Percentiles rank a stretch among this genome's conserved stretches.
These are phyloP conservation scores for Penicillium daleae DNA, from an alignment of 495 filamentous ascomycete species.

Conservation along the genomic window DNA sequence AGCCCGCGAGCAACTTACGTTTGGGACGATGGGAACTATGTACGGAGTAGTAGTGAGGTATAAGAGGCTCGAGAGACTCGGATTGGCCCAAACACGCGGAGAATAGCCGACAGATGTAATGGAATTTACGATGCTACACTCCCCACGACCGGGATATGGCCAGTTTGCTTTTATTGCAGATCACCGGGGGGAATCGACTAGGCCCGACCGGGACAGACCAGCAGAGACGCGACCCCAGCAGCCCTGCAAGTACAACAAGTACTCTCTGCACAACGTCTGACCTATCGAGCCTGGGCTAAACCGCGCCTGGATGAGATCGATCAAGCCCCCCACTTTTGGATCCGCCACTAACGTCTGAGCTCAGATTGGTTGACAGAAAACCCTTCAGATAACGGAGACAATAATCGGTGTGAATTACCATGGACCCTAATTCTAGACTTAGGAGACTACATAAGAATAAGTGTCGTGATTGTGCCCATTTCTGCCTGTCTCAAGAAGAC, in stretches of 20 bases:
- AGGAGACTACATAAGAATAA: background rate
- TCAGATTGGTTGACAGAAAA: slow-evolving; percentile 8
- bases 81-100: slow-evolving; percentile 14
- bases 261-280: slow-evolving; percentile 16
- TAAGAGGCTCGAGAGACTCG: background rate
- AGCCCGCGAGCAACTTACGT: background rate
- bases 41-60: background rate
- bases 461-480: background rate
- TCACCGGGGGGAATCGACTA: slow-evolving; percentile 3
- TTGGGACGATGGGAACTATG: slow-evolving; percentile 6
- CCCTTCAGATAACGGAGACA: background rate
- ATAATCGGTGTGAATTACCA: background rate
- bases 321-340: slow-evolving; percentile 11
- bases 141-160: slow-evolving; percentile 6
- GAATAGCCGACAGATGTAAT: slow-evolving; percentile 18
- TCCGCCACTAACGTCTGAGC: slow-evolving; percentile 13
- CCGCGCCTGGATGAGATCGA: slow-evolving; percentile 12
- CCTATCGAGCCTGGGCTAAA: slow-evolving; percentile 15
- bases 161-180: slow-evolving; percentile 4
- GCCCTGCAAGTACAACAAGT: background rate
- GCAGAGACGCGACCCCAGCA: background rate
- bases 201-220: slow-evolving; percentile 14
- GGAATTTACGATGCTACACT: slow-evolving; percentile 27
- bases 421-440: background rate
- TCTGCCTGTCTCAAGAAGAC: background rate